A percentile compares a stretch with the other conserved stretches of the same genome.
phyloP scores from a whole-genome alignment of 2,329 filamentous ascomycete genomes.

The Fusarium austroafricanum region DNA sequence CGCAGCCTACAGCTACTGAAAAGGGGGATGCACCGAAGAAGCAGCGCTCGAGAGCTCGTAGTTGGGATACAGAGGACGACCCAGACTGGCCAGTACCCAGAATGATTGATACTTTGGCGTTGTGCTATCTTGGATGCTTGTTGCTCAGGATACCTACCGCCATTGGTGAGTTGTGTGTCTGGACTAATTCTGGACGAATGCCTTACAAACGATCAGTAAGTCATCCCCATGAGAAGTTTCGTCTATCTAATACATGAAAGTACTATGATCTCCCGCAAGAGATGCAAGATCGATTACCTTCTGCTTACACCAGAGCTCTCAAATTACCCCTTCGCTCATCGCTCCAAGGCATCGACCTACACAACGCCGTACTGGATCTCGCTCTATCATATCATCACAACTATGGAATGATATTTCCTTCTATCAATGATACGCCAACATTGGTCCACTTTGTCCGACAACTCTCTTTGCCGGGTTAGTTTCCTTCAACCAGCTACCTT shows the following conservation, averaged over 20 bases:
- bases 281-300: slow-evolving; percentile 74
- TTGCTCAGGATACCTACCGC: slow-evolving; percentile 82
- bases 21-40: slow-evolving; percentile 31
- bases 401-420: slow-evolving; percentile 77
- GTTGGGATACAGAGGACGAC: slow-evolving; percentile 59
- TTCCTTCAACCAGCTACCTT: too few species aligned
- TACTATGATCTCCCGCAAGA: slow-evolving; percentile 69
- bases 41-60: slow-evolving; percentile 50
- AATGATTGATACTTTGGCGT: slow-evolving; percentile 77
- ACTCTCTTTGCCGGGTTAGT: slow-evolving; percentile 78
- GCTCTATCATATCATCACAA: slow-evolving; percentile 72
- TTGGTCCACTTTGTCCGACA: slow-evolving; percentile 77
- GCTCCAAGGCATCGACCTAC: slow-evolving; percentile 69
- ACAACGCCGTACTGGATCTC: slow-evolving; percentile 71
- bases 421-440: slow-evolving; percentile 76
- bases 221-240: neutral
- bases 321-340: slow-evolving; percentile 59
- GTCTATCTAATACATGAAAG: slow-evolving; percentile 48
- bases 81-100: slow-evolving; percentile 69
- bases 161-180: slow-evolving; percentile 76
- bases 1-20: slow-evolving; percentile 48
- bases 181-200: slow-evolving; percentile 75
- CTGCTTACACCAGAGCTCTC: slow-evolving; percentile 68
- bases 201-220: slow-evolving; percentile 76
- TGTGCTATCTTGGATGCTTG: slow-evolving; percentile 84